Evolutionary conservation across 2,329 filamentous ascomycete genomes (phyloP).

Genomic region (Ophiostoma novo-ulmi): DNA sequence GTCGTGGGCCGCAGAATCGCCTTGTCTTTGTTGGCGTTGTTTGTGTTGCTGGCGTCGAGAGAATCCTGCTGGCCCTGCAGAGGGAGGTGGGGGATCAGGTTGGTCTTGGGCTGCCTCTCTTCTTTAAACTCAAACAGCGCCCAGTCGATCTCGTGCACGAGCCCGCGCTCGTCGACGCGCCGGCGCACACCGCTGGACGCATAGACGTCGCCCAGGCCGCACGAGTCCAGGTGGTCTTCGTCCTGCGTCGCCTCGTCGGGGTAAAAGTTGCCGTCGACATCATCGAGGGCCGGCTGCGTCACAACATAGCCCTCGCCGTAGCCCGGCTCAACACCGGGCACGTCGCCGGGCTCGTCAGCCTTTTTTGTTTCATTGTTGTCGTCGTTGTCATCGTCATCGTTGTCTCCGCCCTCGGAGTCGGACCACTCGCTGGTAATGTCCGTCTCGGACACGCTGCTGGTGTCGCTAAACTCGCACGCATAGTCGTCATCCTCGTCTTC

Average conservation of each 20-base stretch:
- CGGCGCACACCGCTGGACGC: conserved; percentile 86
- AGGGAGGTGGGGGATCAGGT: conserved; percentile 54
- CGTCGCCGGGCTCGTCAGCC: conserved; percentile 60
- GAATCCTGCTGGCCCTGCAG: conserved; percentile 20
- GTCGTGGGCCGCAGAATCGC: conserved; percentile 48
- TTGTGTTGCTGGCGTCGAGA: not conserved
- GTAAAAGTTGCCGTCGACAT: conserved; percentile 78
- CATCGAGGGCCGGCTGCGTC: conserved; percentile 87
- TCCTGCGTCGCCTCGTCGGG: conserved; percentile 65
- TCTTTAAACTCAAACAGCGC: conserved; percentile 76
- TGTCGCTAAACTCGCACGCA: conserved; percentile 58
- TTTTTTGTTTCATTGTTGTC: conserved; percentile 39
- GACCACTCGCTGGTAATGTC: conserved; percentile 49
- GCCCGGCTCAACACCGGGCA: conserved; percentile 68
- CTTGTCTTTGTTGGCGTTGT: conserved; percentile 23
- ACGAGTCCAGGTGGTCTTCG: conserved; percentile 77
- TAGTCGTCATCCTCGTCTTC: conserved; percentile 44
- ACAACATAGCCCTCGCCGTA: conserved; percentile 74
- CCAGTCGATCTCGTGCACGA: conserved; percentile 93
- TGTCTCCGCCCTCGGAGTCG: conserved; percentile 44
- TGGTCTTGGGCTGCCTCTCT: conserved; percentile 64
- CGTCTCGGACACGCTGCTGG: conserved; percentile 48
- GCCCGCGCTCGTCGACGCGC: conserved; percentile 60
- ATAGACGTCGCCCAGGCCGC: conserved; percentile 75
- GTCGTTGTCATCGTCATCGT: conserved; percentile 46